Evolutionary conservation across 2,329 filamentous ascomycete genomes (phyloP), one percentile per base, ranked within the genome.

Genomic region (Clonostachys rosea): DNA sequence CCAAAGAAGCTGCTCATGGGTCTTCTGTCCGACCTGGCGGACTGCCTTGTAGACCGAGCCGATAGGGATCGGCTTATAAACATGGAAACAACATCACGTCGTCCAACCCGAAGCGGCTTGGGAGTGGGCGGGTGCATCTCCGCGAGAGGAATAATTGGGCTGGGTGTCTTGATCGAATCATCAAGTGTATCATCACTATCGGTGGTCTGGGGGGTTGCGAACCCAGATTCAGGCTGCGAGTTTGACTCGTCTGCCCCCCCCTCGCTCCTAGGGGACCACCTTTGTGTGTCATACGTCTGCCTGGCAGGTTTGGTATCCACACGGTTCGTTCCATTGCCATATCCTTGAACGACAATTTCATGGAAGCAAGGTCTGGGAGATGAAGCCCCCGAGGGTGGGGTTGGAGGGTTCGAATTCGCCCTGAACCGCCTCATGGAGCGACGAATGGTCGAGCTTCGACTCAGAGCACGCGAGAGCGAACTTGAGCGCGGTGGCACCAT

Each of bases 301-400:
- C 45, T 46, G 9, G 40, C 17, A 12, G 42, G 42, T 0, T 53
- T 47, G 13, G 48, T 34, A 5, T 58, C 58, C 6, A 63, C 40
- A 18, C 51, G 61, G 35, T 75, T 74, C 3, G 70, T 76, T 2
- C 75, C 75, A 43, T 80, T 79, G 10, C 76, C 77, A 49, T 81
- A 79, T 1, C 75, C 74, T 5, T 72, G 67, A 7, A 79, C 67
- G 0, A 79, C 62, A 30, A 79, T 79, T 54, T 81, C 77, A 46
- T 75, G 72, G 49, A 74, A 72, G 0, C 59, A 52, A 2, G 53
- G 55, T 41, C 50, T 60, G 34, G 49, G 42, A 17, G 54, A 51
- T 18, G 52, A 16, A 2, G 56, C 46, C 11, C 53, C 42, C 5
- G 52, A 47, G 0, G 51, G 46, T 14, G 55, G 52, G 1, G 57